Conservation (phyloP, 768 basidiomycete genomes). For the Glaciozyma antarctica region DNA sequence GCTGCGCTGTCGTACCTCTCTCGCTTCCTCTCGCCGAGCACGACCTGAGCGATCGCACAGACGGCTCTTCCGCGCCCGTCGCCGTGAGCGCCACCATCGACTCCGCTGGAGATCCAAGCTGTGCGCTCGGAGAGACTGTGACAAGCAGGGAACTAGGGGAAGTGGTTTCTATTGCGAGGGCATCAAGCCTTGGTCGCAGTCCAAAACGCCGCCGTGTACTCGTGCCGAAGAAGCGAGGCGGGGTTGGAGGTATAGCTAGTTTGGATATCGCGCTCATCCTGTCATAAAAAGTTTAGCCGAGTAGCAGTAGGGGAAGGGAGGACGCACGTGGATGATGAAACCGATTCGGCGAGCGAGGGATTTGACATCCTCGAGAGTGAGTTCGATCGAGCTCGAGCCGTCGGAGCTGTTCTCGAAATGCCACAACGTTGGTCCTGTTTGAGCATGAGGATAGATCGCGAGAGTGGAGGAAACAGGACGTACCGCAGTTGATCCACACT, state of each 20-base stretch:
- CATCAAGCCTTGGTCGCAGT: conserved; percentile 35
- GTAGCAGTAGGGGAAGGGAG: background rate
- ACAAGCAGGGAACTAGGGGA: too few species aligned
- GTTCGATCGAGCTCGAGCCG: conserved; percentile 70
- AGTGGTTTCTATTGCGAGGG: background rate
- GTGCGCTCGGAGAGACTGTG: too few species aligned
- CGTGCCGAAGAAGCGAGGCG: conserved; percentile 69
- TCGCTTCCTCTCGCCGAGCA: too few species aligned
- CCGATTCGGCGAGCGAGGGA: conserved; percentile 61
- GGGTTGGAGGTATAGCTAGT: conserved; percentile 80
- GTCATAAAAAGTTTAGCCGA: background rate
- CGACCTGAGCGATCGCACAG: too few species aligned
- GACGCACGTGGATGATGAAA: conserved; percentile 66
- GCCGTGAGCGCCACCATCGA: too few species aligned
- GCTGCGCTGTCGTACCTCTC: too few species aligned
- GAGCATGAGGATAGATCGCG: too few species aligned
- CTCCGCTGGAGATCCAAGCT: too few species aligned
- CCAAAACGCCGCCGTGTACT: conserved; percentile 79
- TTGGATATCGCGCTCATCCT: conserved; percentile 72
- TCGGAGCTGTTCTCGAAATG: conserved; percentile 85
- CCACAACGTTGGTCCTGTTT: conserved; percentile 80
- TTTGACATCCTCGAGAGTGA: conserved; percentile 84
- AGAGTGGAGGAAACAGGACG: conserved; percentile 14
- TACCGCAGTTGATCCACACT: conserved; percentile 82
- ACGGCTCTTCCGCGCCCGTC: too few species aligned